phyloP scores from a whole-genome alignment of 2,329 filamentous ascomycete genomes.

The Diaporthe citrichinensis region DNA sequence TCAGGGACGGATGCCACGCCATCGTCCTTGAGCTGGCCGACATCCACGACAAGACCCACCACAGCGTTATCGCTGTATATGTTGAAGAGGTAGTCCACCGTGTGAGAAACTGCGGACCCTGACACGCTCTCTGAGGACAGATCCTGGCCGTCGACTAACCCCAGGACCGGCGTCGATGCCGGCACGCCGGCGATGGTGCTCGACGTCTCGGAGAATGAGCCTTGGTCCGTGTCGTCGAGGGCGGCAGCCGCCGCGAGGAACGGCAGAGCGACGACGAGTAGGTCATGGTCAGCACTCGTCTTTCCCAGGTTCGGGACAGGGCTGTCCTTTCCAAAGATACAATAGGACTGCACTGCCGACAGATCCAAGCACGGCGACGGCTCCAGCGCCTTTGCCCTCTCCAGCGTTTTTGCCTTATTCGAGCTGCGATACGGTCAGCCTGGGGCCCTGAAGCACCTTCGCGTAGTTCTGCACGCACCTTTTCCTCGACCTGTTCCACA shows the following conservation, averaged over 20 bases:
- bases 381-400: slow-evolving; percentile 37
- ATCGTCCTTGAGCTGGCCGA: slow-evolving; percentile 28
- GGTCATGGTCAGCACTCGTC: slow-evolving; percentile 40
- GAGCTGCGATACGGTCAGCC: slow-evolving; percentile 36
- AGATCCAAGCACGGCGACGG: slow-evolving; percentile 40
- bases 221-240: slow-evolving; percentile 35
- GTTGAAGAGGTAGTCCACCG: slow-evolving; percentile 39
- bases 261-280: slow-evolving; percentile 42
- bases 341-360: slow-evolving; percentile 41
- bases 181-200: slow-evolving; percentile 42
- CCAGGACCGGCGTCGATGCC: slow-evolving; percentile 38
- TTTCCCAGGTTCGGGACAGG: slow-evolving; percentile 40
- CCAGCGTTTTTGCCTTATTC: slow-evolving; percentile 21
- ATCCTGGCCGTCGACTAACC: slow-evolving; percentile 42
- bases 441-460: not conserved
- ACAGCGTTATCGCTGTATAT: slow-evolving; percentile 41
- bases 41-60: slow-evolving; percentile 42
- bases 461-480: slow-evolving; percentile 21
- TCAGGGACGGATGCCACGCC: slow-evolving; percentile 18
- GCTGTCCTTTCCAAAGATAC: slow-evolving; percentile 42
- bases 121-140: slow-evolving; percentile 33
- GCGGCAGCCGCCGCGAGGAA: slow-evolving; percentile 29
- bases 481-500: slow-evolving; percentile 39
- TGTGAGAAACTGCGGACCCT: slow-evolving; percentile 16
- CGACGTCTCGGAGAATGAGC: slow-evolving; percentile 40